A percentile compares a stretch with the other conserved stretches of the same genome.
Evolutionary conservation across 2,329 filamentous ascomycete genomes (phyloP).

Genomic region (Neofusicoccum sp.): DNA sequence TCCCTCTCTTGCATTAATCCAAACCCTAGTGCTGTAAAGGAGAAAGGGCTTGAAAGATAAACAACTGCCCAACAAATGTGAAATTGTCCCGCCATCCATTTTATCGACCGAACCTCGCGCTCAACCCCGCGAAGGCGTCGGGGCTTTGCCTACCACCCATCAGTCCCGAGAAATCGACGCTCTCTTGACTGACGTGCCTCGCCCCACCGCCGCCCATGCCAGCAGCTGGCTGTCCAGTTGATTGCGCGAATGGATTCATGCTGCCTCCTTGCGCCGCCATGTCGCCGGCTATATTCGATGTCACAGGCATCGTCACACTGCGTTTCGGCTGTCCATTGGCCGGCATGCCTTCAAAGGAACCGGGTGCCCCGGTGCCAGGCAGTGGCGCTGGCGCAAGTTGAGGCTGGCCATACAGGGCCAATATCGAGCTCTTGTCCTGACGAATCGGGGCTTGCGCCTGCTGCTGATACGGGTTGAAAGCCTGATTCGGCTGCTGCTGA

Average conservation of each 20-base stretch:
- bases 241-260: constrained; percentile 57
- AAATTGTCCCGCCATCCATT: not conserved
- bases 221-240: constrained; percentile 21
- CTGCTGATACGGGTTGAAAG: constrained; percentile 34
- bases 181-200: constrained; percentile 65
- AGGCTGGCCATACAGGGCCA: constrained; percentile 69
- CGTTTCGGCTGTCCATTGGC: constrained; percentile 31
- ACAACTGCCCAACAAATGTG: not conserved
- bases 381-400: constrained; percentile 49
- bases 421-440: constrained; percentile 70
- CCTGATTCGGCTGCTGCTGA: constrained; percentile 34
- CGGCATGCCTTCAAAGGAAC: constrained; percentile 25
- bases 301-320: constrained; percentile 39
- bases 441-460: constrained; percentile 39
- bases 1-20: not conserved
- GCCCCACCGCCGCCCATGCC: constrained; percentile 21
- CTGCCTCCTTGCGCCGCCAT: constrained; percentile 37
- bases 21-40: not conserved
- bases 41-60: not conserved
- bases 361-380: constrained; percentile 25
- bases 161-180: constrained; percentile 62
- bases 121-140: constrained; percentile 75
- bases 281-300: constrained; percentile 1
- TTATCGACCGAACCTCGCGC: constrained; percentile 43
- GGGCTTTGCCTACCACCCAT: constrained; percentile 70